phyloP scores from a whole-genome alignment of 805 yeast genomes.

The Lipomyces anomalus region DNA sequence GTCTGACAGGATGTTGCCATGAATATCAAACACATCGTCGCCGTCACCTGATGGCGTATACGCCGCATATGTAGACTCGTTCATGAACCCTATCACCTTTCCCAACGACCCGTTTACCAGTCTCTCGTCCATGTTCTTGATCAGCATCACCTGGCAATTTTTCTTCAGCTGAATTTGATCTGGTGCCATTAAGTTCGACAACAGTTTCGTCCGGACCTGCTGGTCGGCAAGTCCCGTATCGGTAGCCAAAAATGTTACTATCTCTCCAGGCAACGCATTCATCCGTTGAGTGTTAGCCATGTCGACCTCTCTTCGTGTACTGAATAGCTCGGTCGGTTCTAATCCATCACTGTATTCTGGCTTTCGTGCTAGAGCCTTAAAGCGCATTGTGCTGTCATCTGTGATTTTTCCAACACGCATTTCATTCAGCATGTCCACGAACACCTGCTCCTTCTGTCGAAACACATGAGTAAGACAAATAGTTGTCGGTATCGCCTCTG shows the following conservation, averaged over 20 bases:
- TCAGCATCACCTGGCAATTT: constrained; percentile 91
- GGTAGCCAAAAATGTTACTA: constrained; percentile 41
- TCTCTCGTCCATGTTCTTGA: constrained; percentile 68
- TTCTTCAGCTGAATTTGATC: constrained; percentile 57
- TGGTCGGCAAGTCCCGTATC: constrained; percentile 37
- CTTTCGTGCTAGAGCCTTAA: constrained; percentile 52
- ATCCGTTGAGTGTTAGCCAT: constrained; percentile 57
- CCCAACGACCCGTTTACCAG: constrained; percentile 93
- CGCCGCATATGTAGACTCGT: constrained; percentile 28
- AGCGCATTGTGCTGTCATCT: constrained; percentile 42
- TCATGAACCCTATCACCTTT: constrained; percentile 53
- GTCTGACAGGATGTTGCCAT: neutral
- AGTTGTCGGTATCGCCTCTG: constrained; percentile 53
- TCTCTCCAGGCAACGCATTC: constrained; percentile 44
- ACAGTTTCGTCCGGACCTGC: constrained; percentile 37
- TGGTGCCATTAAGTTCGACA: constrained; percentile 66
- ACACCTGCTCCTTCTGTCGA: constrained; percentile 71
- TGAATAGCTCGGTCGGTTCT: constrained; percentile 81
- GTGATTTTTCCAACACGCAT: constrained; percentile 68
- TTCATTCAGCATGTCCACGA: constrained; percentile 74
- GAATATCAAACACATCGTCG: neutral
- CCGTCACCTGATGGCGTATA: neutral
- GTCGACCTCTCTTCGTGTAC: constrained; percentile 82
- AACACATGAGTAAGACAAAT: constrained; percentile 73
- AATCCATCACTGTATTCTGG: constrained; percentile 61